Conservation (phyloP, 78 protist species). For the slime mould (Dictyostelium discoideum) region dicty_2.7 NC_007088.5:4473501-4474000, state of each 20-base stretch:
- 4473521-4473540: constrained; percentile 52
- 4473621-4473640: not conserved
- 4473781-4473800: constrained; percentile 51
- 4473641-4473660: not conserved
- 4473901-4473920: constrained; percentile 41
- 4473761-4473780: constrained; percentile 5
- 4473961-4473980: constrained; percentile 72
- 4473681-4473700: not conserved
- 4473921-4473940: constrained; percentile 33
- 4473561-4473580: constrained; percentile 50
- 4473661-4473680: not conserved
- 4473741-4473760: constrained; percentile 67
- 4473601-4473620: constrained; percentile 56
- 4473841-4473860: constrained; percentile 50
- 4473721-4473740: constrained; percentile 67
- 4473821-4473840: constrained; percentile 61
- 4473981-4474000: constrained; percentile 54
- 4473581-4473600: constrained; percentile 65
- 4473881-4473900: constrained; percentile 12
- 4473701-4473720: not conserved
- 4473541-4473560: constrained; percentile 41
- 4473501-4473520: constrained; percentile 75
- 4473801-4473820: constrained; percentile 64
- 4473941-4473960: constrained; percentile 36
- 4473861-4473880: constrained; percentile 47